These are phyloP conservation scores for Aspergillus pseudoviridinutans DNA, from an alignment of 2,329 filamentous ascomycete species.

Conservation along the genomic window DNA sequence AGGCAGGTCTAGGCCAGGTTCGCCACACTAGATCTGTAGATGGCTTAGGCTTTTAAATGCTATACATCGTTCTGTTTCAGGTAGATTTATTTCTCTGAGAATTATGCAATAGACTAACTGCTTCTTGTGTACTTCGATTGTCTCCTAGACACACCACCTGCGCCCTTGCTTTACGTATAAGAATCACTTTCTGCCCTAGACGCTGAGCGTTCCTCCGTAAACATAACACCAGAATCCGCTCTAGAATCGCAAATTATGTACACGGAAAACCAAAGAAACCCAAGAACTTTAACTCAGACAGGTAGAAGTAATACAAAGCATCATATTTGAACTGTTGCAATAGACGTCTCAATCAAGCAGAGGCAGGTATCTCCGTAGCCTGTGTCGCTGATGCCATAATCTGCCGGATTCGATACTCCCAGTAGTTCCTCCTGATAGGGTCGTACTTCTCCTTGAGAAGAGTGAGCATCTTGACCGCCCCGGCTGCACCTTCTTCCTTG, in stretches of 20 bases:
- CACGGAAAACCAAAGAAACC: not conserved
- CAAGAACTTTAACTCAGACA: not conserved
- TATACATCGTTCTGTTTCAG: too few species aligned
- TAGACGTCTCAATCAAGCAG: constrained; percentile 12
- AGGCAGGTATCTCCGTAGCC: constrained; percentile 9
- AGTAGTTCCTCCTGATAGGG: constrained; percentile 85
- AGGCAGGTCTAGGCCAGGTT: too few species aligned
- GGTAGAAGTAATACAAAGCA: not conserved
- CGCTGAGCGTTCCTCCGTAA: not conserved
- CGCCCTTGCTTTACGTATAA: too few species aligned
- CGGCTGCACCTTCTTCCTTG: constrained; percentile 38
- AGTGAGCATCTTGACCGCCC: constrained; percentile 66
- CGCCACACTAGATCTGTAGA: too few species aligned
- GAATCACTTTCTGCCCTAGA: too few species aligned
- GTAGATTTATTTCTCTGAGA: too few species aligned
- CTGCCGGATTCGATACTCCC: constrained; percentile 68
- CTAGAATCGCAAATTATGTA: not conserved
- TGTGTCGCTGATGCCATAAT: constrained; percentile 26
- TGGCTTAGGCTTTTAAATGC: too few species aligned
- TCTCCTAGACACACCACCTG: too few species aligned
- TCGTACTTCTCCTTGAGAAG: constrained; percentile 83
- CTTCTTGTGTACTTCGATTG: too few species aligned
- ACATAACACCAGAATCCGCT: not conserved
- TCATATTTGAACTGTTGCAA: not conserved
- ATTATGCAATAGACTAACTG: too few species aligned